A percentile compares a stretch with the other conserved stretches of the same genome.
Evolutionary conservation across 305 asterid species (phyloP).

Genomic region (Solanum aculeatissimum): DNA sequence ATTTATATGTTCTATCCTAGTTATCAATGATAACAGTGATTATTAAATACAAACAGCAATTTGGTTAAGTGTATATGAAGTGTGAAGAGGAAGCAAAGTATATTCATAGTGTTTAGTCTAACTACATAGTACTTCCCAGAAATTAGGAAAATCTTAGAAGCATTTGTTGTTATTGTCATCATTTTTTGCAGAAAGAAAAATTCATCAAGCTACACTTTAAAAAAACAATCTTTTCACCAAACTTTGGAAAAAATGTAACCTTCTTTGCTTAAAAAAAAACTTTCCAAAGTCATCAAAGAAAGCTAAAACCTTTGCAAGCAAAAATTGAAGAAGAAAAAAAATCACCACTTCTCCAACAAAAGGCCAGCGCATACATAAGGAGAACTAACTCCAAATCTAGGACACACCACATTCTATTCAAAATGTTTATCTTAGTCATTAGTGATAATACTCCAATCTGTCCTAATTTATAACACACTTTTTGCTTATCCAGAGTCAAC

Average conservation of each 20-base stretch:
- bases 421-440: not conserved
- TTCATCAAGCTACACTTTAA: not conserved
- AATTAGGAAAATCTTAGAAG: not conserved
- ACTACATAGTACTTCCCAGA: not conserved
- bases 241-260: not conserved
- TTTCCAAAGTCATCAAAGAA: not conserved
- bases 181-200: not conserved
- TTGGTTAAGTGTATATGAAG: conserved; percentile 37
- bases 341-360: not conserved
- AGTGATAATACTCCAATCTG: not conserved
- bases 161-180: not conserved
- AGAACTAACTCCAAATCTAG: not conserved
- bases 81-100: conserved; percentile 58
- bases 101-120: not conserved
- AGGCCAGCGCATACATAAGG: not conserved
- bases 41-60: not conserved
- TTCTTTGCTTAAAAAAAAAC: not conserved
- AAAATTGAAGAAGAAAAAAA: not conserved
- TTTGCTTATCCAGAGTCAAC: not conserved
- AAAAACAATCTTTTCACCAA: not conserved
- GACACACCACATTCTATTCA: not conserved
- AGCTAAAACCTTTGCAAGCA: not conserved
- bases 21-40: not conserved
- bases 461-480: not conserved
- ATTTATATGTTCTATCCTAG: not conserved